Percentiles rank a stretch among this genome's conserved stretches.
Evolutionary conservation across 2,329 filamentous ascomycete species (phyloP).

Genomic region (Xylaria sp.): DNA sequence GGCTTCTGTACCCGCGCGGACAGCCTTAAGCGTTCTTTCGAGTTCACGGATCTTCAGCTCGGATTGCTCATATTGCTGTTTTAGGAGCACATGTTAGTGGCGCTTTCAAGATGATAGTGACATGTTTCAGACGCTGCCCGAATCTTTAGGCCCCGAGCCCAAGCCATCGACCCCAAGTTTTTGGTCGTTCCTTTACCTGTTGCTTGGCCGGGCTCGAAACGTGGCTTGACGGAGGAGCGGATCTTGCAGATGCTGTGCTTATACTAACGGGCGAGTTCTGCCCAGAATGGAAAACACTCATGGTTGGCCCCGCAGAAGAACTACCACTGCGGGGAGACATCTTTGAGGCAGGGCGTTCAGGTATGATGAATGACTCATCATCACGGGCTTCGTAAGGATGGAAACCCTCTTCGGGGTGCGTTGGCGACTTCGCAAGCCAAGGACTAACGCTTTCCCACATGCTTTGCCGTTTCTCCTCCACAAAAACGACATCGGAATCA

Average conservation of each 20-base stretch:
- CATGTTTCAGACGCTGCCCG: constrained; percentile 19
- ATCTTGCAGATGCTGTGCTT: constrained; percentile 7
- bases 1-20: constrained; percentile 60
- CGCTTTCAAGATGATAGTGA: background rate
- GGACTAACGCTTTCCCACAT: constrained; percentile 41
- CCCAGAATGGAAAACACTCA: constrained; percentile 14
- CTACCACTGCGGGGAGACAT: background rate
- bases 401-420: constrained; percentile 33
- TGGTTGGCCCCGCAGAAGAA: constrained; percentile 10
- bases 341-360: constrained; percentile 33
- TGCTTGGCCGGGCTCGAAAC: background rate
- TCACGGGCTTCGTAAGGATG: constrained; percentile 37
- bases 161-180: constrained; percentile 36
- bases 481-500: constrained; percentile 38
- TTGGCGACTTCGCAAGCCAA: constrained; percentile 26
- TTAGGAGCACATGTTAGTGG: constrained; percentile 36
- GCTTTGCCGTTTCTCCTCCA: constrained; percentile 42
- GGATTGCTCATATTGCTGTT: constrained; percentile 68
- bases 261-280: constrained; percentile 24
- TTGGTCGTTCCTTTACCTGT: constrained; percentile 26
- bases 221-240: constrained; percentile 7
- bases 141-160: constrained; percentile 5
- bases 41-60: constrained; percentile 68
- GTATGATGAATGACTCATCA: constrained; percentile 35
- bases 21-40: constrained; percentile 64